Base-by-base conservation (phyloP, 176 grass and related monocot genomes). In the Pontederia crassipes region DNA sequence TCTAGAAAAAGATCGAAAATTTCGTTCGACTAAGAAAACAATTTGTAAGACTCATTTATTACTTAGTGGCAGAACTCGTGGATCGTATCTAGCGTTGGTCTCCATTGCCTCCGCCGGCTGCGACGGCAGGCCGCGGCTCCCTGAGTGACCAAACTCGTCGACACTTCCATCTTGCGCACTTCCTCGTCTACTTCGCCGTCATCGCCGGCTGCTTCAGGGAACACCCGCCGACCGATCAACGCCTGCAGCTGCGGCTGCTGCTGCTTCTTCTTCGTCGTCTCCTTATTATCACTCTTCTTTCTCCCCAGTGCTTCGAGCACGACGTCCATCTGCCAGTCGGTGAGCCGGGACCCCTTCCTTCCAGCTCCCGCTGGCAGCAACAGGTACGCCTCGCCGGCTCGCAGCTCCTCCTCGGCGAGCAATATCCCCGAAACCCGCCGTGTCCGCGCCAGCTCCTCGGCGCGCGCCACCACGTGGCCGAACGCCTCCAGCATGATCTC, bases 401-500 rank as follows among this genome's bases (percentile, higher is more conserved):
- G 58, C n/a, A 88, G 72, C 27, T 72, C 48, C 68, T 88, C 80
- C 61, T 88, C 66, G 10, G 45, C 76, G 32, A 79, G 76, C 58
- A 68, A 27, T 76, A 82, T 48, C 17, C 64, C 68, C 4, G 72
- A 64, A 52, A 65, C 57, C 9, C 72, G 76, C 28, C 68, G 53
- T 26, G 62, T 71, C 59, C 13, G 61, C 20, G 11, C 3, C 26
- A 48, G 67, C 68, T 82, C 72, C 17, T 56, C 24, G 4, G 68
- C 84, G 2, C 54, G 45, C 0, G 20, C 76, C 13, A 82, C 79
- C 10, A 79, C 63, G 76, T 87, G 75, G 17, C 79, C 84, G 10
- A 72, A 72, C 27, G 72, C 72, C 58, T 82, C 59, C 75, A 87
- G 68, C 84, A 87, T 87, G 62, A 87, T 64, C 58, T 87, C 79